phyloP scores from a whole-genome alignment of 306 rosid genomes.

The Amphicarpaea edgeworthii region DNA sequence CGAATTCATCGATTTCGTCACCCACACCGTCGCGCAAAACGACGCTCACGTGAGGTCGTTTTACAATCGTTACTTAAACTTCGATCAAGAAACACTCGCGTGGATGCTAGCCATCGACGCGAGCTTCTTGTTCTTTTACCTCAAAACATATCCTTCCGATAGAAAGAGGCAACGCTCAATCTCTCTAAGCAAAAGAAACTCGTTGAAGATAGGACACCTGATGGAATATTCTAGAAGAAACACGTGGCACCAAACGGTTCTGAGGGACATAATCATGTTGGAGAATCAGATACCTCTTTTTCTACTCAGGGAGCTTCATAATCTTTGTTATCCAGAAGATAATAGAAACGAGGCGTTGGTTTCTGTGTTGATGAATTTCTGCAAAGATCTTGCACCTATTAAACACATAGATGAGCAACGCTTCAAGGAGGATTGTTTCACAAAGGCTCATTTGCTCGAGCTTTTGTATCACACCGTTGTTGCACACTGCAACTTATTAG shows the following conservation, averaged over 20 bases:
- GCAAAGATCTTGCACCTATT: neutral
- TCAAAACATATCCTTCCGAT: neutral
- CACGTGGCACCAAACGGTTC: neutral
- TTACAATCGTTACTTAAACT: neutral
- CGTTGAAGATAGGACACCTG: neutral
- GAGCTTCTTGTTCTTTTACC: neutral
- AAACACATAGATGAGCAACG: neutral
- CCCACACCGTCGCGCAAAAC: neutral
- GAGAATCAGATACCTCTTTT: neutral
- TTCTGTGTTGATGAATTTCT: neutral
- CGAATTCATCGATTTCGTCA: neutral
- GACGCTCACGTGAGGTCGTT: neutral
- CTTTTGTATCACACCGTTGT: neutral
- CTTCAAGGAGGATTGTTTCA: neutral
- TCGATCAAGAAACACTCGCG: neutral
- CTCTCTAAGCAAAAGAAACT: neutral
- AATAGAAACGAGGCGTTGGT: neutral
- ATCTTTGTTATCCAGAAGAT: neutral
- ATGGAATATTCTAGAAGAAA: neutral
- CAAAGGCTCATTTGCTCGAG: neutral
- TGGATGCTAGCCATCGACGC: neutral
- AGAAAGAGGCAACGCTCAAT: neutral
- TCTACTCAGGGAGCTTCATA: neutral
- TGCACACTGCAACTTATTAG: neutral
- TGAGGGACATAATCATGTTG: neutral